A percentile compares a stretch with the other conserved stretches of the same genome.
These are phyloP conservation scores for Suhomyces sp. DNA, from an alignment of 805 yeast species.

Conservation along the genomic window DNA sequence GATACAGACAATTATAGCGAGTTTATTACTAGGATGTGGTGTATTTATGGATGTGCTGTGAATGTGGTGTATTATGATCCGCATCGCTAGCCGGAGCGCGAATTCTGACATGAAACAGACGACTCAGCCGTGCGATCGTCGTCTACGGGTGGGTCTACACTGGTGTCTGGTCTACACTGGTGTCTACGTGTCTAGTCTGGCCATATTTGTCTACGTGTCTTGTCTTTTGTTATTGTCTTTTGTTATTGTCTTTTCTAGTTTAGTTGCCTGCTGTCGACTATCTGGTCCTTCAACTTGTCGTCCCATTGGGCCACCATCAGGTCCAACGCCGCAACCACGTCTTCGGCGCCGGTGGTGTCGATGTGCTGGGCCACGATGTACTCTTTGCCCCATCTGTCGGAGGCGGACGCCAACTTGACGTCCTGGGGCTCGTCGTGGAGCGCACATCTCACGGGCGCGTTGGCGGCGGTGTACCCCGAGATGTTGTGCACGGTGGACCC, in stretches of 20 bases:
- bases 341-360: slow-evolving; percentile 62
- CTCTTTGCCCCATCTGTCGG: slow-evolving; percentile 61
- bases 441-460: slow-evolving; percentile 64
- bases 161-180: too few relatives aligned
- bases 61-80: too few relatives aligned
- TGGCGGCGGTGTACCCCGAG: slow-evolving; percentile 85
- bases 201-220: too few relatives aligned
- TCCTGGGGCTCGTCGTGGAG: slow-evolving; percentile 53
- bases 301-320: slow-evolving; percentile 67
- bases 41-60: too few relatives aligned
- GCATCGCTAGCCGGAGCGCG: neutral
- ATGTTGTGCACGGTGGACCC: slow-evolving; percentile 92
- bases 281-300: slow-evolving; percentile 67
- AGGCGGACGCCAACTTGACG: slow-evolving; percentile 66
- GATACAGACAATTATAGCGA: too few relatives aligned
- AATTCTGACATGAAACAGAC: neutral
- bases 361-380: slow-evolving; percentile 54
- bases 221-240: too few relatives aligned
- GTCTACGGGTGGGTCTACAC: too few relatives aligned
- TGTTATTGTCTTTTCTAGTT: neutral
- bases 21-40: too few relatives aligned
- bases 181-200: too few relatives aligned
- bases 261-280: slow-evolving; percentile 45
- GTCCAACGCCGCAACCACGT: slow-evolving; percentile 64
- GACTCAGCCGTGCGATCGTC: neutral